Evolutionary conservation across 768 basidiomycete genomes (phyloP).

Genomic region (Coprinopsis sp.): DNA sequence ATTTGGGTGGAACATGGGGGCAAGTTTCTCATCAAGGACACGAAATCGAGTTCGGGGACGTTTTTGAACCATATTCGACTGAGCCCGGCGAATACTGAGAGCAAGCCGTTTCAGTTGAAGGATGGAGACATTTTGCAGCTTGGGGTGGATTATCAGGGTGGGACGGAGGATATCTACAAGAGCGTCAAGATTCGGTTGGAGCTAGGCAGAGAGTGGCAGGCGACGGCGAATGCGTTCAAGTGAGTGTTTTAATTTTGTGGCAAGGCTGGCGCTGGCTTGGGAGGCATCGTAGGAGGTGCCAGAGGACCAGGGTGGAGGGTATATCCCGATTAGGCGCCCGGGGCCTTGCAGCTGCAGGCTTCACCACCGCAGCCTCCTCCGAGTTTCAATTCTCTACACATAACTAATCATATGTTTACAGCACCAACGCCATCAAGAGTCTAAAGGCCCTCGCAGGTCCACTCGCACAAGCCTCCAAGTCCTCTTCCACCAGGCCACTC

Average conservation of each 20-base stretch:
- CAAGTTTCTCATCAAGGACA: constrained; percentile 86
- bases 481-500: constrained; percentile 4
- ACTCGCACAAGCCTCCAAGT: constrained; percentile 14
- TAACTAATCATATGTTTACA: constrained; percentile 20
- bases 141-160: constrained; percentile 97
- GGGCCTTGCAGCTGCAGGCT: too few relatives aligned
- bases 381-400: constrained; percentile 6
- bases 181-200: constrained; percentile 95
- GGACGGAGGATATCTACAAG: constrained; percentile 94
- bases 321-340: too few relatives aligned
- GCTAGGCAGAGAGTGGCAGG: constrained; percentile 86
- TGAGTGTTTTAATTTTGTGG: constrained; percentile 22
- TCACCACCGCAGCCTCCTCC: constrained; percentile 12
- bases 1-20: constrained; percentile 72
- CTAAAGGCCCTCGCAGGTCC: constrained; percentile 63
- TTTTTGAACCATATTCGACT: constrained; percentile 93
- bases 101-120: constrained; percentile 69
- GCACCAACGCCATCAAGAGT: constrained; percentile 70
- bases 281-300: too few relatives aligned
- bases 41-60: constrained; percentile 85
- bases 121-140: constrained; percentile 95
- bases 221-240: constrained; percentile 90
- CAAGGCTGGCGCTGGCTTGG: too few relatives aligned
- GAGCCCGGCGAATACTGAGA: constrained; percentile 79
- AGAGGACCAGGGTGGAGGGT: too few relatives aligned